These are phyloP conservation scores for Trypanosoma caninum DNA, from an alignment of 208 protist genomes.

Conservation along the genomic window DNA sequence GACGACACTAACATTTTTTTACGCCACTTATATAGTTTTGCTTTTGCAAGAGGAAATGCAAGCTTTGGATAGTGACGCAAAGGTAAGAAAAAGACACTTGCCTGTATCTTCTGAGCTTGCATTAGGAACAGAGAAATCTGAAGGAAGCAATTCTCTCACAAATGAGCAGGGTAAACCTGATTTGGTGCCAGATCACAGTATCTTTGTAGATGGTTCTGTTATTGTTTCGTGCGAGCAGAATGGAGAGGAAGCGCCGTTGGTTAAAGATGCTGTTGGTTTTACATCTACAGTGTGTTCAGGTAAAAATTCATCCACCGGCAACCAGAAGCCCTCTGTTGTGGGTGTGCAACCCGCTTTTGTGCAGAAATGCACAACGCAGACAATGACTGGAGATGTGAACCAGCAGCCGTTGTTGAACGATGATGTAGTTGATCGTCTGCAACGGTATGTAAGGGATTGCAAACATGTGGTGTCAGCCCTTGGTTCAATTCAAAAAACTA, in stretches of 20 bases:
- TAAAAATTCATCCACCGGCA: too few relatives aligned
- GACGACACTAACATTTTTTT: constrained; percentile 10
- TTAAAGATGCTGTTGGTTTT: too few relatives aligned
- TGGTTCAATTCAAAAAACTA: not conserved
- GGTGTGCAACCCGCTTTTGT: not conserved
- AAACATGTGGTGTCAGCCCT: not conserved
- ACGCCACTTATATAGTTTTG: constrained; percentile 32
- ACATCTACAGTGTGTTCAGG: too few relatives aligned
- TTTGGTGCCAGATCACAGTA: too few relatives aligned
- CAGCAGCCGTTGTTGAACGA: not conserved
- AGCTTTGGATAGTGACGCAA: not conserved
- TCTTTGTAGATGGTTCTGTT: too few relatives aligned
- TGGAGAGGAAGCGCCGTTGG: too few relatives aligned
- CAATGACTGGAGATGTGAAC: not conserved
- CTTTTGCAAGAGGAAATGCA: not conserved
- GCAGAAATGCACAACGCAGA: not conserved
- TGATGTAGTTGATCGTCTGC: not conserved
- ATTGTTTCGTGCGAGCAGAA: too few relatives aligned
- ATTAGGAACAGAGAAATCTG: not conserved
- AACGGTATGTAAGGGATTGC: not conserved
- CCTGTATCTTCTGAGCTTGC: not conserved
- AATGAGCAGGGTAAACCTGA: too few relatives aligned
- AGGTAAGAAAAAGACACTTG: not conserved
- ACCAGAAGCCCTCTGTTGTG: too few relatives aligned
- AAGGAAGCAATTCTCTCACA: too few relatives aligned